Evolutionary conservation across 768 basidiomycete genomes (phyloP).

Genomic region (Rubroboletus pulcherrimus): DNA sequence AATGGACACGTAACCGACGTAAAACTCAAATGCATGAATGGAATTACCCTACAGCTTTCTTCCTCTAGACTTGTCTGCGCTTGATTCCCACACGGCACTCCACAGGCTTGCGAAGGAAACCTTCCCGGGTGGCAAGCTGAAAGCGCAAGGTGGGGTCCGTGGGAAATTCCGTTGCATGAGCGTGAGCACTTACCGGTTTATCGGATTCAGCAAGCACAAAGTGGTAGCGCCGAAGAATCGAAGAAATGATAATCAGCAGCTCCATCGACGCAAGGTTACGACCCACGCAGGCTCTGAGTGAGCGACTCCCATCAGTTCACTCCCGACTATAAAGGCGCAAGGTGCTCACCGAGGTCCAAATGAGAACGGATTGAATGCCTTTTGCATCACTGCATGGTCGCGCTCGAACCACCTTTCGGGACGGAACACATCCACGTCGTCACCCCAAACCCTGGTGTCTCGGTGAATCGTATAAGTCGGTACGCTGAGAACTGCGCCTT

Average conservation of each 20-base stretch:
- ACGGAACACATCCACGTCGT: slow-evolving; percentile 66
- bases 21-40: neutral
- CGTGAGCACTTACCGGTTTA: slow-evolving; percentile 43
- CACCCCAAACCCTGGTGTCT: slow-evolving; percentile 68
- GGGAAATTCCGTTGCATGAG: slow-evolving; percentile 1
- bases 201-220: slow-evolving; percentile 63
- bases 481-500: slow-evolving; percentile 73
- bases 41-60: neutral
- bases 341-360: slow-evolving; percentile 64
- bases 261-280: slow-evolving; percentile 80
- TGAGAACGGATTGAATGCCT: slow-evolving; percentile 83
- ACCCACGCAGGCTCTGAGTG: slow-evolving; percentile 72
- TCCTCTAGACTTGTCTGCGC: slow-evolving; percentile 43
- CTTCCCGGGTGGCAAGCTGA: slow-evolving; percentile 74
- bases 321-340: neutral
- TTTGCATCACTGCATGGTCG: slow-evolving; percentile 56
- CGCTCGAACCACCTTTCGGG: slow-evolving; percentile 86
- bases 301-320: slow-evolving; percentile 4
- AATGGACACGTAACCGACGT: neutral
- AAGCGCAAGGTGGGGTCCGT: slow-evolving; percentile 1
- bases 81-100: slow-evolving; percentile 69
- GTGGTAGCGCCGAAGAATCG: slow-evolving; percentile 71
- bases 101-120: slow-evolving; percentile 83
- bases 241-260: slow-evolving; percentile 75
- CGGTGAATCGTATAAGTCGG: slow-evolving; percentile 85